Evolutionary conservation across 2,329 filamentous ascomycete species (phyloP).

Genomic region (Aspergillus sp.): DNA sequence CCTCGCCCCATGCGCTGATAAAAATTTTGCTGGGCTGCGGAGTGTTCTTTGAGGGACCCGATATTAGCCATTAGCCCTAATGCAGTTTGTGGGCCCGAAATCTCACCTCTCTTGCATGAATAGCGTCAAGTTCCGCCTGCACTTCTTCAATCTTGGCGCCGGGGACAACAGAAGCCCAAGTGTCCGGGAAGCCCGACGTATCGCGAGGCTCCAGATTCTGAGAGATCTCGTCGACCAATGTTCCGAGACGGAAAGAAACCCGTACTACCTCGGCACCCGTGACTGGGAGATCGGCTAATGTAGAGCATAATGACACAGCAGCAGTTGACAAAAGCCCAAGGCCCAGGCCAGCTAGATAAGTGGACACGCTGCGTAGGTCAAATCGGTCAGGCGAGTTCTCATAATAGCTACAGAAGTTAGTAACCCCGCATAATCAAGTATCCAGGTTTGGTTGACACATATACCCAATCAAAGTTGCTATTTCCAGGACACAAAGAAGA

Average conservation of each 20-base stretch:
- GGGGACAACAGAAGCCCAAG: slow-evolving; percentile 29
- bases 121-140: slow-evolving; percentile 24
- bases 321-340: slow-evolving; percentile 46
- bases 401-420: slow-evolving; percentile 8
- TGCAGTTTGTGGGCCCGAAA: background rate
- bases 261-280: slow-evolving; percentile 45
- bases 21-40: slow-evolving; percentile 22
- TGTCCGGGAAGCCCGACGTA: slow-evolving; percentile 13
- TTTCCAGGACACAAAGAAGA: slow-evolving; percentile 42
- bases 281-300: slow-evolving; percentile 39
- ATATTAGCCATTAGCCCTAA: background rate
- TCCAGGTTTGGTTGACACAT: slow-evolving; percentile 1
- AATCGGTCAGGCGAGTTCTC: slow-evolving; percentile 8
- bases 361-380: background rate
- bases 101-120: slow-evolving; percentile 17
- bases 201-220: slow-evolving; percentile 42
- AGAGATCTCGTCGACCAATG: slow-evolving; percentile 46
- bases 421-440: background rate
- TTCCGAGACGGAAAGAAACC: slow-evolving; percentile 49
- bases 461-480: slow-evolving; percentile 49
- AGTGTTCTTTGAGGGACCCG: slow-evolving; percentile 10
- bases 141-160: slow-evolving; percentile 19
- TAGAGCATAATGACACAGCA: slow-evolving; percentile 43
- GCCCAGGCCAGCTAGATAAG: slow-evolving; percentile 38
- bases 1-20: slow-evolving; percentile 22